Evolutionary conservation across 176 grass and related monocot species (phyloP), one percentile per base, ranked within the genome.

Genomic region (Carex scoparia): DNA sequence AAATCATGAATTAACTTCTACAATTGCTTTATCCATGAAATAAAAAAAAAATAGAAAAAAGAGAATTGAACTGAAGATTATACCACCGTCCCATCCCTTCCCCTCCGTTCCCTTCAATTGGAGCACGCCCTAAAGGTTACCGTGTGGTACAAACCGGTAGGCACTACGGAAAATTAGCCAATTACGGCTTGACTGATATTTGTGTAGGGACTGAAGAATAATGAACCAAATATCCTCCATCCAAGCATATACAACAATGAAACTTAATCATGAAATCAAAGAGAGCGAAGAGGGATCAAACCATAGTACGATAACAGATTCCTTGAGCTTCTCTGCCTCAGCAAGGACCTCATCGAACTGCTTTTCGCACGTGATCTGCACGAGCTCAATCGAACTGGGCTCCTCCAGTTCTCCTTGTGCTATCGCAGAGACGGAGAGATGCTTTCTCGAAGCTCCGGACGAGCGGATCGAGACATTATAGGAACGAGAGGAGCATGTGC

Each of bases 281-380:
- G 63, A 64, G 9, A 63, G 15, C 63, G 59, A 18, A 19, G 33
- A 42, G 23, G 64, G 48, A 79, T 64, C 76, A 30, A 81, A 94
- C 96, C 93, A 95, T 42, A 98, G 84, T 69, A 98, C 71, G 61
- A 95, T 81, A 80, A 98, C 77, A 82, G 90, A 84, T 44, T 73
- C 85, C 80, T 79, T 80, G 78, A 87, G 85, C 87, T 85, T 90
- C 87, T 94, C 89, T 58, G 90, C 93, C 55, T 93, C 90, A 23
- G 85, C 84, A 2, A 98, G 84, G 85, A 90, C 83, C 80, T 61
- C 85, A 56, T 94, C 88, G 82, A 95, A 87, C 83, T 91, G 90
- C 84, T 89, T 80, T 90, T 95, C 96, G 86, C 84, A 72, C 58
- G 79, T 30, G 88, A 98, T 90, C 63, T 85, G 86, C 60, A 83